These are phyloP conservation scores for Pichia nanzhaoensis DNA, from an alignment of 805 yeast genomes.

Conservation along the genomic window DNA sequence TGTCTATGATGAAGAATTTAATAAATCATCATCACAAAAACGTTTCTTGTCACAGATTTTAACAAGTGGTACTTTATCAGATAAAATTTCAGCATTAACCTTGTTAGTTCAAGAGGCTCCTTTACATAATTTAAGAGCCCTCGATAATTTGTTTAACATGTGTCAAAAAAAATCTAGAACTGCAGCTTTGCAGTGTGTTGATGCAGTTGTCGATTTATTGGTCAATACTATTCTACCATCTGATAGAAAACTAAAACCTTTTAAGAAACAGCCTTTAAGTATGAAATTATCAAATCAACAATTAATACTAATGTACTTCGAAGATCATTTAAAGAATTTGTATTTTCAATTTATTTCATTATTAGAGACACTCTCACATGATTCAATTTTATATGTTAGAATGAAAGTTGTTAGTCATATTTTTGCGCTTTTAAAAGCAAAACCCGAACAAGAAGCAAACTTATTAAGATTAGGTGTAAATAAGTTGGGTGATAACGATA, in stretches of 20 bases:
- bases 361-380: constrained; percentile 79
- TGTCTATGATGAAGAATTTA: constrained; percentile 63
- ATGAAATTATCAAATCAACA: constrained; percentile 43
- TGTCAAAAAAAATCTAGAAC: constrained; percentile 91
- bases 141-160: constrained; percentile 69
- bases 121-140: constrained; percentile 74
- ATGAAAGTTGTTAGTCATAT: constrained; percentile 68
- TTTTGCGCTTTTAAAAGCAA: constrained; percentile 70
- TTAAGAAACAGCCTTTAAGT: constrained; percentile 65
- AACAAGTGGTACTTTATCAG: constrained; percentile 87
- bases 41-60: constrained; percentile 85
- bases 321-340: constrained; percentile 74
- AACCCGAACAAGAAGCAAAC: constrained; percentile 97
- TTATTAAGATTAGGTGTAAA: constrained; percentile 83
- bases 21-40: constrained; percentile 71
- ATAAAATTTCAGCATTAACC: constrained; percentile 92
- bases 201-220: constrained; percentile 83
- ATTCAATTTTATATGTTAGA: constrained; percentile 83
- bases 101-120: constrained; percentile 94
- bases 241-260: constrained; percentile 71
- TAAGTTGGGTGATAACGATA: constrained; percentile 88
- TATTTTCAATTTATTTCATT: constrained; percentile 72
- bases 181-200: constrained; percentile 84
- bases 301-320: constrained; percentile 74
- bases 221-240: constrained; percentile 81